These are phyloP conservation scores for Lichtheimia corymbifera DNA, from an alignment of 371 early-diverging fungal species.

Conservation along the genomic window DNA sequence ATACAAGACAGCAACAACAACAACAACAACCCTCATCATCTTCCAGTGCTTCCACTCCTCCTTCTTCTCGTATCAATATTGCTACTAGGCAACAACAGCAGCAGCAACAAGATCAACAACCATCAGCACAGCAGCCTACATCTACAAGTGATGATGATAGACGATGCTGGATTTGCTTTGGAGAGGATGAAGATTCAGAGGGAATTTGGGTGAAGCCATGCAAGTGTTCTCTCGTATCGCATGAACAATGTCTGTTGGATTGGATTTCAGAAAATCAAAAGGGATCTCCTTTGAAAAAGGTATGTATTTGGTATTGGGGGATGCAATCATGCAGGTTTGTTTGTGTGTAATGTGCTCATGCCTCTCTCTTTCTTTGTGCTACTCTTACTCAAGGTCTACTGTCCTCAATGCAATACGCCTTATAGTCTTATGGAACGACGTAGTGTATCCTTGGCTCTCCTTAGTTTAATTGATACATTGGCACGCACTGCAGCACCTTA, in stretches of 20 bases:
- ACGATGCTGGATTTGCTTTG: conserved; percentile 73
- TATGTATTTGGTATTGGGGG: conserved; percentile 11
- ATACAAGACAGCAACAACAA: neutral
- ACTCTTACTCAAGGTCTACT: conserved; percentile 52
- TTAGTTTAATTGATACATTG: conserved; percentile 55
- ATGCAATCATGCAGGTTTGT: conserved; percentile 35
- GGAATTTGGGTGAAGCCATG: conserved; percentile 74
- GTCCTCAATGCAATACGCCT: conserved; percentile 72
- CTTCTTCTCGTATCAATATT: conserved; percentile 9
- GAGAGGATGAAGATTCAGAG: conserved; percentile 62
- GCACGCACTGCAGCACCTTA: conserved; percentile 67
- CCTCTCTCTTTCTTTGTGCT: too few relatives aligned
- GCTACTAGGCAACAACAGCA: conserved; percentile 8
- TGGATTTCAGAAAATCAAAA: conserved; percentile 79
- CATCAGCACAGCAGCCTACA: neutral
- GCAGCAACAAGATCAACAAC: neutral
- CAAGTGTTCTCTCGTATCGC: conserved; percentile 69
- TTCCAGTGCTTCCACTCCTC: conserved; percentile 1
- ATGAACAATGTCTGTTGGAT: conserved; percentile 72
- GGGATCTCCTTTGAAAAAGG: conserved; percentile 57
- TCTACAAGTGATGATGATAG: conserved; percentile 11
- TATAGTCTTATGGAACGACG: conserved; percentile 60
- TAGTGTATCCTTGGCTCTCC: conserved; percentile 49
- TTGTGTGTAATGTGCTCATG: too few relatives aligned
- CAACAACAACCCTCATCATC: neutral